Evolutionary conservation across 177 flowering plant genomes (phyloP), one percentile per base, ranked within the genome.

Genomic region (Tripterygium wilfordii): DNA sequence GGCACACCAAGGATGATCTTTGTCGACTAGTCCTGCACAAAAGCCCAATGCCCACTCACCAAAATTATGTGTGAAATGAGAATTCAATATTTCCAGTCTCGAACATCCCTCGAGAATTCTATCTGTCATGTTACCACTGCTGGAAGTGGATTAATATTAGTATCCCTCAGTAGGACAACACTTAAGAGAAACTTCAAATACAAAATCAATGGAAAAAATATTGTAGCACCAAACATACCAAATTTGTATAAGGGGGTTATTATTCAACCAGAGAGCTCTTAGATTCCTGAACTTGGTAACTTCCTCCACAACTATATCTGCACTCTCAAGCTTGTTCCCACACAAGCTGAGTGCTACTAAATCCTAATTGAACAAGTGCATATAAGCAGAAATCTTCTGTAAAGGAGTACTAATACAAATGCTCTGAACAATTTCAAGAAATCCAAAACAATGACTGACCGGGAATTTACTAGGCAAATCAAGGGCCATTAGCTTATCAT

Each of bases 1-100:
- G 10, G 42, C 37, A 47, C 36, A 45, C 36, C 73, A 71, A 14
- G 83, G 80, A 35, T 72, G 80, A 28, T 80, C 94, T 58, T 75
- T 71, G 2, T 60, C 80, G 66, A 73, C 80, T 30, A 92, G 30
- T 38, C 72, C 95, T 48, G 77, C 97, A 77, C 96, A 89, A 63
- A 84, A 92, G 5, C 96, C 96, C 65, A 89, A 53, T 26, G 96
- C 97, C 97, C 97, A 92, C 29, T 63, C 65, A 43, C 82, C 79
- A 67, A 60, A 89, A 49, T 74, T 79, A 45, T 43, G 17, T 10
- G 96, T 92, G 62, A 83, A 84, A 48, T 54, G 18, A 2, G 99
- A 89, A 52, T 89, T 86, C 47, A 61, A 85, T 24, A 92, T 83
- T 70, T 92, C 97, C 65, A 92, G 62, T 33, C 52, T 58, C 15